phyloP scores from a whole-genome alignment of 208 protist species.

The Leptomonas seymouri region DNA sequence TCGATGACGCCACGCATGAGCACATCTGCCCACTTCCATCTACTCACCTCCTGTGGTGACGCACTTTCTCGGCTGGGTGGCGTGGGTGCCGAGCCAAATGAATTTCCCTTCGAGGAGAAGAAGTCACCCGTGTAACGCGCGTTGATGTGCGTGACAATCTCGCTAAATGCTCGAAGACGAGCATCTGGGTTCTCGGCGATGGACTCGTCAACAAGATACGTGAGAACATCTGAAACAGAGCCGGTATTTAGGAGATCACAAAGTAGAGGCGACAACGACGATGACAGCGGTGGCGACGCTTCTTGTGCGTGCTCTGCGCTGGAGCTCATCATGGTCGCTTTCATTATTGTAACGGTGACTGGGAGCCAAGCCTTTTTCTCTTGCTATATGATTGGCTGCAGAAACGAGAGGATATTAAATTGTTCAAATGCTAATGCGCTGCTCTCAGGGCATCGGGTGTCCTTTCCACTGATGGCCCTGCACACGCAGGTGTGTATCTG shows the following conservation, averaged over 20 bases:
- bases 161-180: constrained; percentile 19
- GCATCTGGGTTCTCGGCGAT: constrained; percentile 29
- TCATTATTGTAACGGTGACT: not conserved
- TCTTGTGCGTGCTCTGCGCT: not conserved
- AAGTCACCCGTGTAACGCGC: constrained; percentile 8
- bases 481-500: too few relatives aligned
- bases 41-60: constrained; percentile 1
- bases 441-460: too few relatives aligned
- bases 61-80: constrained; percentile 9
- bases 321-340: not conserved
- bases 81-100: constrained; percentile 1
- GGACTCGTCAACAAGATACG: constrained; percentile 10
- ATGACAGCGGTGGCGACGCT: not conserved
- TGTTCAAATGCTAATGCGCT: not conserved
- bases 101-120: constrained; percentile 1
- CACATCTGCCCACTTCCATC: constrained; percentile 40
- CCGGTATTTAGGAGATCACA: constrained; percentile 18
- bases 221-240: constrained; percentile 17
- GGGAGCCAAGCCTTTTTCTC: not conserved
- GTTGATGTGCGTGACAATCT: constrained; percentile 16
- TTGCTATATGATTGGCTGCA: not conserved
- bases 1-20: constrained; percentile 72
- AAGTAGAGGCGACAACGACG: constrained; percentile 10
- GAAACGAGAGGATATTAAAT: not conserved
- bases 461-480: too few relatives aligned